phyloP scores from a whole-genome alignment of 495 filamentous ascomycete genomes.

The Neurospora sp. region DNA sequence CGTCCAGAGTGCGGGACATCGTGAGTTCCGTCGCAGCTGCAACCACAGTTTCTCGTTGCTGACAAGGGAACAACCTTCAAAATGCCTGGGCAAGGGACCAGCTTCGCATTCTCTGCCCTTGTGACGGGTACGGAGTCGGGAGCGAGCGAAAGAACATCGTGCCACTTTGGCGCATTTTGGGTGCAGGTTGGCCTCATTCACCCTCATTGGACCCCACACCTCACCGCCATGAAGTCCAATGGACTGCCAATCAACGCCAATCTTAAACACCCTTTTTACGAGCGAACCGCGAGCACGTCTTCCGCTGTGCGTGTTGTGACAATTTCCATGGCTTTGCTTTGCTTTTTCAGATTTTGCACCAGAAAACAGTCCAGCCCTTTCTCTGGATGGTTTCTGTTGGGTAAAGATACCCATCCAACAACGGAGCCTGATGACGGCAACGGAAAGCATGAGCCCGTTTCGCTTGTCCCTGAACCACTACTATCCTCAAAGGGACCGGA shows the following conservation, averaged over 20 bases:
- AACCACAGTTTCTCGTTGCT: not conserved
- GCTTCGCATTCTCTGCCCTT: no score
- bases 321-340: not conserved
- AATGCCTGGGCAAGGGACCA: no score
- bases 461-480: not conserved
- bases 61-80: not conserved
- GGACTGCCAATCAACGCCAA: not conserved
- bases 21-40: not conserved
- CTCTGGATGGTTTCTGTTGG: not conserved
- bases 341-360: not conserved
- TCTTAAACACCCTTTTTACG: not conserved
- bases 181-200: not conserved
- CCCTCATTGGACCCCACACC: not conserved
- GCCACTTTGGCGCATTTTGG: not conserved
- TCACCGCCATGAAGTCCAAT: not conserved
- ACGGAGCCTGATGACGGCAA: not conserved
- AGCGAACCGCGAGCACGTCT: not conserved
- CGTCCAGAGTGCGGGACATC: no score
- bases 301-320: not conserved
- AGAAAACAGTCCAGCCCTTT: not conserved
- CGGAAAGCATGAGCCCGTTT: not conserved
- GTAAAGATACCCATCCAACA: not conserved
- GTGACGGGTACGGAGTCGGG: not conserved
- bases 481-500: not conserved
- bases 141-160: not conserved